Evolutionary conservation across 1,139 yeast genomes (phyloP), one percentile per base, ranked within the genome.

Genomic region (Geotrichum phurueaensis): DNA sequence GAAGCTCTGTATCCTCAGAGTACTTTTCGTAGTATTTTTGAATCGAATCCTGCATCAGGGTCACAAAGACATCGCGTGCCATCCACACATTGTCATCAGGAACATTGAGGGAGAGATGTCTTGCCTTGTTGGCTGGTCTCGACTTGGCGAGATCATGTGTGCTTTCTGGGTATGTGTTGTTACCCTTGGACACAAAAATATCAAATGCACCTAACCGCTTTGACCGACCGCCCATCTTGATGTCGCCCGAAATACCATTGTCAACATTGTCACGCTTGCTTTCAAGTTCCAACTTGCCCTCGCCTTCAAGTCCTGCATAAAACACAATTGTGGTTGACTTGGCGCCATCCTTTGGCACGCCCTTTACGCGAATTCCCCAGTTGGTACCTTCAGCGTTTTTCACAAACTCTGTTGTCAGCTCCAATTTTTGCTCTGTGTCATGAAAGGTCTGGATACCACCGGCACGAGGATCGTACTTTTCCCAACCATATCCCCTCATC

Each of bases 361-460:
- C 89, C 58, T 76, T 79, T 10, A 92, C 80, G 64, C 86, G 82
- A 15, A 84, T 81, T 0, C 84, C 96, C 97, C 97, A 91, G 29
- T 84, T 82, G 54, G 82, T 81, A 43, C 71, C 72, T 66, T 85
- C 88, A 2, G 75, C 79, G 54, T 84, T 81, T 74, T 94, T 94
- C 45, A 87, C 87, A 72, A 91, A 89, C 64, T 87, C 89, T 7
- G 90, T 84, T 0, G 82, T 80, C 52, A 95, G 70, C 63, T 82
- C 81, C 2, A 91, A 73, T 61, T 84, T 84, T 65, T 84, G 82
- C 51, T 82, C 87, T 27, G 76, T 73, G 71, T 94, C 99, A 53
- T 79, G 77, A 50, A 95, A 85, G 0, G 82, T 77, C 69, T 94
- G 95, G 62, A 82, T 78, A 0, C 99, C 99, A 43, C 99, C 99